Base-by-base conservation (phyloP, 768 basidiomycete species). In the Phanerochaete carnosa region DNA sequence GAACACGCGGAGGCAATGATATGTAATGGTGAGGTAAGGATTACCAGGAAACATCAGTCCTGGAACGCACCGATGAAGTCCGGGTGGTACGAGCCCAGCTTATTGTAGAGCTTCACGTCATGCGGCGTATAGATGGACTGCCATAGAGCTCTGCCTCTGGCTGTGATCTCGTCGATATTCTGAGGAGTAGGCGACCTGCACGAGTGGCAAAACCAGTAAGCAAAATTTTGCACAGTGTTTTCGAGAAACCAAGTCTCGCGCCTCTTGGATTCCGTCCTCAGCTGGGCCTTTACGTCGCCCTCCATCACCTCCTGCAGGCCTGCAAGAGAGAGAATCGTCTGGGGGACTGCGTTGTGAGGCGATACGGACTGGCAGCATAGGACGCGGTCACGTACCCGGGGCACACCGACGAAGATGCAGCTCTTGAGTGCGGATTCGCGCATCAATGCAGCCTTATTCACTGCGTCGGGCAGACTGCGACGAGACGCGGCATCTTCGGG, bases 381-480 rank as follows among this genome's bases (percentile, higher is more conserved):
- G 35, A 7, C 55, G 30, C 5, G 29, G 35, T 15, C 22, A 19
- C 57, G 45, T 71, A 92, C 91, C 72, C 90, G 81, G 66, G 92
- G 91, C 57, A 94, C 90, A 47, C 92, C 92, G 58, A 93, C 85
- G 70, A 96, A 95, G 67, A 94, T 90, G 69, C 86, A 83, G 70
- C 92, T 93, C 77, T 96, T 96, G 72, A 96, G 70, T 30, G 90
- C 91, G 30, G 91, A 84, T 77, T 96, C 94, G 47, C 94, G 83
- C 85, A 96, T 94, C 65, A 93, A 72, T 64, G 92, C 90, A 63
- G 90, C 91, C 70, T 81, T 87, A 73, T 84, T 82, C 60, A 89
- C 79, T 54, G 87, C 86, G 61, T 81, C 83, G 61, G 80, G 72
- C 57, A 86, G 63, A 62, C 73, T 72, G 59, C 70, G 79, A 69